Percentiles rank a stretch among this genome's conserved stretches.
Evolutionary conservation across 2,329 filamentous ascomycete genomes (phyloP).

Genomic region (Penicillium hordei): DNA sequence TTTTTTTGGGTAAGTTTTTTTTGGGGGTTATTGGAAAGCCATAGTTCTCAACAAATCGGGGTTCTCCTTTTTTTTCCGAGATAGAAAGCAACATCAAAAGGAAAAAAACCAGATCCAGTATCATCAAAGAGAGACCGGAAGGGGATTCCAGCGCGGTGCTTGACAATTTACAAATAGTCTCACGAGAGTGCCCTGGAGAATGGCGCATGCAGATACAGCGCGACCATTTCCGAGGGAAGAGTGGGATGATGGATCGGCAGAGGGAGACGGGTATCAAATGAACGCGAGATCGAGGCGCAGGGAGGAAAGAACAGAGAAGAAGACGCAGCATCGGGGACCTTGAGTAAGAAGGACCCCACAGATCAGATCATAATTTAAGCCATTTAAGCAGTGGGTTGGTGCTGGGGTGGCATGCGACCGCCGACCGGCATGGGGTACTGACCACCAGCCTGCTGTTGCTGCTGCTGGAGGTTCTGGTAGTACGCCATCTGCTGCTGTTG

Average conservation of each 20-base stretch:
- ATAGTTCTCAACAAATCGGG: constrained; percentile 9
- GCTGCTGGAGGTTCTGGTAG: constrained; percentile 75
- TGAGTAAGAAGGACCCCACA: constrained; percentile 17
- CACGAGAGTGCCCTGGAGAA: constrained; percentile 13
- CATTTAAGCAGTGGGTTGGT: constrained; percentile 71
- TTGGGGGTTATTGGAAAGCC: constrained; percentile 3
- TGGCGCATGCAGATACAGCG: constrained; percentile 3
- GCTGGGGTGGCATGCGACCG: constrained; percentile 76
- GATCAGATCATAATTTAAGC: constrained; percentile 16
- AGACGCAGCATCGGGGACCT: constrained; percentile 29
- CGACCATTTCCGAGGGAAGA: constrained; percentile 10
- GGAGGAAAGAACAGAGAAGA: constrained; percentile 27
- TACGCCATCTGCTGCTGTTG: constrained; percentile 78
- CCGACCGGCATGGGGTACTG: constrained; percentile 78
- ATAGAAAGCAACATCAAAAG: constrained; percentile 13
- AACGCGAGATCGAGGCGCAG: constrained; percentile 30
- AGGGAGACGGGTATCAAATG: constrained; percentile 40
- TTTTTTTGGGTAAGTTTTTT: constrained; percentile 1
- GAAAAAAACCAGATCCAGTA: constrained; percentile 12
- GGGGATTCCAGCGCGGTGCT: constrained; percentile 16
- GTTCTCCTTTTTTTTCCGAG: constrained; percentile 17
- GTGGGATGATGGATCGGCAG: constrained; percentile 26
- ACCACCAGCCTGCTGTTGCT: constrained; percentile 64
- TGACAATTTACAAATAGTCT: constrained; percentile 25
- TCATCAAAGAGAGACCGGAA: constrained; percentile 16